These are phyloP conservation scores for Aristolochia contorta DNA, from an alignment of 164 flowering plant genomes.

Conservation along the genomic window DNA sequence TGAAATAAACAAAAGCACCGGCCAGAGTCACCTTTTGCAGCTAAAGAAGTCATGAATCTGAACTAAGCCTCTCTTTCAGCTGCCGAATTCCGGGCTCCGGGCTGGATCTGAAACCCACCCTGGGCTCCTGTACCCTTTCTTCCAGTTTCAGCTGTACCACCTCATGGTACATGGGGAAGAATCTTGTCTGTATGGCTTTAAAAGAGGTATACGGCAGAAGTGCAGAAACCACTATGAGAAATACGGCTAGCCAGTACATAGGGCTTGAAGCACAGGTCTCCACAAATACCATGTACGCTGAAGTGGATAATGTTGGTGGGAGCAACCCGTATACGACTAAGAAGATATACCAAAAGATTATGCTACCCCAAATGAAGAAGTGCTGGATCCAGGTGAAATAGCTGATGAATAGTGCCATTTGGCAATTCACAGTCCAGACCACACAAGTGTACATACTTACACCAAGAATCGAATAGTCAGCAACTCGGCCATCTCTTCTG, in stretches of 20 bases:
- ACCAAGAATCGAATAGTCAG: conserved; percentile 47
- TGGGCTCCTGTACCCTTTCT: conserved; percentile 6
- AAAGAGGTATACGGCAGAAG: conserved; percentile 47
- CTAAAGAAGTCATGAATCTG: too few species aligned
- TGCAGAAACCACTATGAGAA: conserved; percentile 42
- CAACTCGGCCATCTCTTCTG: conserved; percentile 50
- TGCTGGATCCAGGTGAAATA: conserved; percentile 94
- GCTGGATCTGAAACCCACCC: too few species aligned
- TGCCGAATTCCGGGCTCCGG: too few species aligned
- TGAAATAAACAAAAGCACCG: too few species aligned
- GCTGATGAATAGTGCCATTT: conserved; percentile 63
- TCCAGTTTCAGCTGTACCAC: conserved; percentile 27
- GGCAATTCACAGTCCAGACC: conserved; percentile 80
- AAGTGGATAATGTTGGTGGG: conserved; percentile 46
- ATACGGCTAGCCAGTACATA: conserved; percentile 43
- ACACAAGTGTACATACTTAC: conserved; percentile 64
- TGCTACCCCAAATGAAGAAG: conserved; percentile 81
- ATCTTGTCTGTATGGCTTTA: conserved; percentile 43
- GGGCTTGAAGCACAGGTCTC: conserved; percentile 62
- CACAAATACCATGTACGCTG: conserved; percentile 57
- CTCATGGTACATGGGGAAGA: conserved; percentile 65
- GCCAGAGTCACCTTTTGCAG: too few species aligned
- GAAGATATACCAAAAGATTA: conserved; percentile 62
- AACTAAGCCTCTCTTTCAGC: too few species aligned
- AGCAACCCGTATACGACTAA: conserved; percentile 47